Base-by-base conservation (phyloP, 2,329 filamentous ascomycete species). In the Mariannaea sp. region DNA sequence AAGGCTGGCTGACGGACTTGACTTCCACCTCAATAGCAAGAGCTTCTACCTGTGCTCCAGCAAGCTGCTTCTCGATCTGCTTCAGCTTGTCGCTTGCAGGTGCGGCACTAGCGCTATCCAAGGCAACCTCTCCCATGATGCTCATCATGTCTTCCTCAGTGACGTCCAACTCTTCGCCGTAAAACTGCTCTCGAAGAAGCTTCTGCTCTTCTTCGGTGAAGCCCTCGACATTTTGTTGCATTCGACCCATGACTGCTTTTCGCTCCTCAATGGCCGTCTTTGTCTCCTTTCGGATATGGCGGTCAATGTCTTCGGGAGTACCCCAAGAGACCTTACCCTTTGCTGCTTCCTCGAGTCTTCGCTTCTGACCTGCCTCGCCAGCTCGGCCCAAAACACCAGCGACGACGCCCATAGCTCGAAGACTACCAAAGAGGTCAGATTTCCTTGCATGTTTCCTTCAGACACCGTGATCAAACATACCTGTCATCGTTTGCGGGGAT, bases 401-500 rank as follows among this genome's bases (percentile, higher is more conserved):
- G 63, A 99, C 90, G 56, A 97, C 80, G 63, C 88, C 84, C 43
- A 92, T 82, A 60, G 87, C 87, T 56, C 94, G 88, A 62, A 96
- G 74, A 83, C 92, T 96, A 45, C 5, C 1, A 29, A 1, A 30
- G 9, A 22, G 26, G 50, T 72, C 61, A 75, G 69, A 36, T 48
- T 20, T 8, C 22, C 24, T 22, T 24, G 22, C 20, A 8, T 32
- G 35, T 10, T 27, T 22, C 3, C 5, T 30, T 14, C 13, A 7
- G 8, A 39, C 22, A 19, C 33, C 6, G 29, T 20, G 3, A n/a
- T 12, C 8, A 16, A 12, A 5, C 79, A 68, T 71, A 90, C 88
- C 87, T 92, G 79, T 99, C 94, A 69, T 99, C 94, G 71, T 99
- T 99, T 44, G 91, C 91, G 2, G 94, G 94, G 63, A 99, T 97